Evolutionary conservation across 2,329 filamentous ascomycete genomes (phyloP).

Genomic region (Pseudocercospora ulei): DNA sequence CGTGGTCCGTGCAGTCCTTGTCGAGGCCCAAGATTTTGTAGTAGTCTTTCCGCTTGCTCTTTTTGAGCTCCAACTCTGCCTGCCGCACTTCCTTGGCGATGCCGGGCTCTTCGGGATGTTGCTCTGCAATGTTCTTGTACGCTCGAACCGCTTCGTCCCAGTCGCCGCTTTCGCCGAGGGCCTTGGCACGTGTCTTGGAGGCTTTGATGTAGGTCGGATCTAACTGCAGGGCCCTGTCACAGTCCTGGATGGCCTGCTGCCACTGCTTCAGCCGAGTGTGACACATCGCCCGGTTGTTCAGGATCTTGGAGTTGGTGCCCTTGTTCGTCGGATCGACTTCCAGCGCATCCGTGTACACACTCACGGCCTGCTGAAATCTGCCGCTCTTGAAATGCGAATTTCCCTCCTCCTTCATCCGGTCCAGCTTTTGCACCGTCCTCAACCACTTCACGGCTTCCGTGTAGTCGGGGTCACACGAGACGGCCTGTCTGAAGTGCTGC

Average conservation of each 20-base stretch:
- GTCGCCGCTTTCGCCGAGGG: constrained; percentile 68
- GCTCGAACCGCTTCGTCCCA: constrained; percentile 90
- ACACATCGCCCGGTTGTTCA: constrained; percentile 86
- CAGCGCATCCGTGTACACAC: constrained; percentile 73
- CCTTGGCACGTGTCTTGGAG: constrained; percentile 86
- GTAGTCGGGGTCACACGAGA: constrained; percentile 86
- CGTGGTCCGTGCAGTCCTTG: constrained; percentile 71
- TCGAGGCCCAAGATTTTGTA: constrained; percentile 90
- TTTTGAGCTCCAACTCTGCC: constrained; percentile 93
- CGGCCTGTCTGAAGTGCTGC: constrained; percentile 80
- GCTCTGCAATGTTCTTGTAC: constrained; percentile 75
- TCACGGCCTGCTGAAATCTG: constrained; percentile 67
- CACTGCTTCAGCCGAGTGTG: constrained; percentile 75
- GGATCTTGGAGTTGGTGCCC: constrained; percentile 85
- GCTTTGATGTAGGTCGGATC: constrained; percentile 84
- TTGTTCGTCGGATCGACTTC: constrained; percentile 80
- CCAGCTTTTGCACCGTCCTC: constrained; percentile 79
- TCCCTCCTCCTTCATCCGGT: constrained; percentile 87
- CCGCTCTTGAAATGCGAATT: constrained; percentile 83
- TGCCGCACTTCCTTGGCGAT: constrained; percentile 77
- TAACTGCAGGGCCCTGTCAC: constrained; percentile 69
- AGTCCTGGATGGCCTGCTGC: constrained; percentile 71
- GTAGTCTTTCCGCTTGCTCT: constrained; percentile 93
- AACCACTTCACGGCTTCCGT: constrained; percentile 80
- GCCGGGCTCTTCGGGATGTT: constrained; percentile 68